These are phyloP conservation scores for Dysphania ambrosioides DNA, from an alignment of 148 eudicot species.

Conservation along the genomic window DNA sequence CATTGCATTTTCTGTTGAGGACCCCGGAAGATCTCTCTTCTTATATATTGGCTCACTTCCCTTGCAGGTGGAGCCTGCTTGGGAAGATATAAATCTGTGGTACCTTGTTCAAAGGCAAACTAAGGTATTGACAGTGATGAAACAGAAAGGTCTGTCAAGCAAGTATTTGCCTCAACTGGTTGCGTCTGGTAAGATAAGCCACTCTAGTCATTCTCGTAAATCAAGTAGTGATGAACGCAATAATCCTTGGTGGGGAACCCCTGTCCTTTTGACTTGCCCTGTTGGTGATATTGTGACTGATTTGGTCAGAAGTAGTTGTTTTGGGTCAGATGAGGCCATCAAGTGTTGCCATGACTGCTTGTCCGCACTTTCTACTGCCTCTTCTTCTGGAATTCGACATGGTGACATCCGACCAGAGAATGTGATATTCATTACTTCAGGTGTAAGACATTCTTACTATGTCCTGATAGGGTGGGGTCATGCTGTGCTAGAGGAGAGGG, in stretches of 20 bases:
- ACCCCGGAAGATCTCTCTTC: conserved; percentile 52
- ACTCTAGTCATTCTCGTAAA: conserved; percentile 61
- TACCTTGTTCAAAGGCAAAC: conserved; percentile 98
- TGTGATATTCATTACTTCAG: conserved; percentile 53
- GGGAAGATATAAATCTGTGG: conserved; percentile 93
- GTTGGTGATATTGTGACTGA: conserved; percentile 65
- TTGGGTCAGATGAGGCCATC: conserved; percentile 64
- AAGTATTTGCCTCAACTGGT: conserved; percentile 68
- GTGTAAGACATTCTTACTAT: conserved; percentile 49
- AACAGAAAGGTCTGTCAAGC: conserved; percentile 69
- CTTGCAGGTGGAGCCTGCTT: conserved; percentile 83
- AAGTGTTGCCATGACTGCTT: conserved; percentile 94
- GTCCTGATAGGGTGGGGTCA: conserved; percentile 90
- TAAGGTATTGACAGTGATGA: conserved; percentile 77
- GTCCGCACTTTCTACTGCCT: conserved; percentile 64
- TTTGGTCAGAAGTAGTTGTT: conserved; percentile 51
- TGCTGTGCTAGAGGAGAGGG: conserved; percentile 89
- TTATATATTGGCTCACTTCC: conserved; percentile 84
- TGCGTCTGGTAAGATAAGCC: conserved; percentile 75
- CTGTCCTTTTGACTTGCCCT: conserved; percentile 75
- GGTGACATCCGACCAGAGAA: conserved; percentile 94
- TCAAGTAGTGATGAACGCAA: conserved; percentile 60
- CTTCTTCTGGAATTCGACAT: conserved; percentile 65
- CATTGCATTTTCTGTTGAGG: conserved; percentile 55
- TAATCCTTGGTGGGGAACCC: conserved; percentile 86